A percentile compares a stretch with the other conserved stretches of the same genome.
Evolutionary conservation across 805 yeast species (phyloP).

Genomic region (Wilhelminamyces savonicus): DNA sequence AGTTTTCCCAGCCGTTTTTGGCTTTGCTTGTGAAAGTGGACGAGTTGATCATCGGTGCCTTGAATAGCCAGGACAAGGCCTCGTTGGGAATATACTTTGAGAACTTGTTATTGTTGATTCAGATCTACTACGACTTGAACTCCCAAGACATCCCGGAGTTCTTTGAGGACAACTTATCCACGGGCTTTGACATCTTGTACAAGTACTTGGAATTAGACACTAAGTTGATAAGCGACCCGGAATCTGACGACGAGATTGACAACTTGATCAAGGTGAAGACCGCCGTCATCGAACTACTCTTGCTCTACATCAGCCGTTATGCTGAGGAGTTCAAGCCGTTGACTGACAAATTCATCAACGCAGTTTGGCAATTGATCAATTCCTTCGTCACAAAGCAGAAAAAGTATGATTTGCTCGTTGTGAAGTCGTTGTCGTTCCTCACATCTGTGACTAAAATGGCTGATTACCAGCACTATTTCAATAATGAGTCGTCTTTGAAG

Average conservation of each 20-base stretch:
- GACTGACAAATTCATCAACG: conserved; percentile 71
- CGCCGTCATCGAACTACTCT: conserved; percentile 76
- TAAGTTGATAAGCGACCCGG: conserved; percentile 46
- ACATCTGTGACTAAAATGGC: conserved; percentile 74
- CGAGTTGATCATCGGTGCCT: conserved; percentile 43
- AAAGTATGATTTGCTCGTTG: conserved; percentile 79
- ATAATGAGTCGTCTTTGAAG: conserved; percentile 51
- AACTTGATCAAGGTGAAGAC: conserved; percentile 68
- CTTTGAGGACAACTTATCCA: conserved; percentile 81
- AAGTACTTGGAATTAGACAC: conserved; percentile 66
- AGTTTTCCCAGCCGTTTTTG: conserved; percentile 76
- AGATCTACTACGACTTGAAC: conserved; percentile 87
- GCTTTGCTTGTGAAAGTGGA: conserved; percentile 65
- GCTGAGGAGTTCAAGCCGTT: conserved; percentile 84
- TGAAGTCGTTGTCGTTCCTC: conserved; percentile 72
- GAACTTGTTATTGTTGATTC: conserved; percentile 62
- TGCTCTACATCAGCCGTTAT: conserved; percentile 82
- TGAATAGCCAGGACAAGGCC: conserved; percentile 39
- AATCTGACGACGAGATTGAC: conserved; percentile 66
- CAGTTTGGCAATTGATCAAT: conserved; percentile 70
- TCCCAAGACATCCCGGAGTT: conserved; percentile 98
- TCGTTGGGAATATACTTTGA: conserved; percentile 56
- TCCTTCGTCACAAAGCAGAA: conserved; percentile 60
- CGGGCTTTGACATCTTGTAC: conserved; percentile 76
- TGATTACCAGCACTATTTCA: conserved; percentile 55